Conservation (phyloP, 2,329 filamentous ascomycete species). For the Graphilbum fragrans region DNA sequence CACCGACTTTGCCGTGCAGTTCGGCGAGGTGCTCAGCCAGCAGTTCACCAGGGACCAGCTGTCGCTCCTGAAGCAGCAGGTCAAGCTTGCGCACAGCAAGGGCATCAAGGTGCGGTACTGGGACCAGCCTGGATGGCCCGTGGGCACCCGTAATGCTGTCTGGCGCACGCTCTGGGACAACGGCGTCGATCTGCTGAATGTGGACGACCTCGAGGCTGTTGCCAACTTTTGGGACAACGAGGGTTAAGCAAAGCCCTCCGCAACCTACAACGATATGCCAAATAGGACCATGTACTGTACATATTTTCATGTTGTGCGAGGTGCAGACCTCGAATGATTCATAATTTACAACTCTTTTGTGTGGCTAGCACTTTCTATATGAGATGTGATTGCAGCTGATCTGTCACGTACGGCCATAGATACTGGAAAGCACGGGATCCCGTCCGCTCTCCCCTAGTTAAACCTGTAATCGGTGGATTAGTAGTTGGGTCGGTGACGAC, state of each 20-base stretch:
- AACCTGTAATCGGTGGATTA: slow-evolving; percentile 1
- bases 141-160: slow-evolving; percentile 46
- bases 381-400: too few species aligned
- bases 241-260: too few species aligned
- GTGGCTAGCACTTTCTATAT: too few species aligned
- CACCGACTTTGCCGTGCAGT: slow-evolving; percentile 22
- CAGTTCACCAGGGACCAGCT: slow-evolving; percentile 34
- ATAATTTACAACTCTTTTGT: too few species aligned
- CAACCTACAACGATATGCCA: too few species aligned
- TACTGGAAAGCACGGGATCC: slow-evolving; percentile 4
- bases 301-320: too few species aligned
- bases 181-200: too few species aligned
- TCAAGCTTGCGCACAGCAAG: slow-evolving; percentile 37
- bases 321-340: too few species aligned
- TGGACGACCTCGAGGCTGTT: too few species aligned
- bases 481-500: slow-evolving; percentile 2
- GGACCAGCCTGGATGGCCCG: slow-evolving; percentile 47
- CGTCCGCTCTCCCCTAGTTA: slow-evolving; percentile 2
- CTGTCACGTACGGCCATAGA: slow-evolving; percentile 4
- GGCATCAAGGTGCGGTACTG: slow-evolving; percentile 50
- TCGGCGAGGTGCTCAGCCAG: slow-evolving; percentile 20
- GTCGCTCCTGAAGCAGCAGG: slow-evolving; percentile 35
- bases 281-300: too few species aligned
- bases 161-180: too few species aligned
- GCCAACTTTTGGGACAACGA: too few species aligned